phyloP scores from a whole-genome alignment of 306 rosid genomes.

The Quercus robur region DNA sequence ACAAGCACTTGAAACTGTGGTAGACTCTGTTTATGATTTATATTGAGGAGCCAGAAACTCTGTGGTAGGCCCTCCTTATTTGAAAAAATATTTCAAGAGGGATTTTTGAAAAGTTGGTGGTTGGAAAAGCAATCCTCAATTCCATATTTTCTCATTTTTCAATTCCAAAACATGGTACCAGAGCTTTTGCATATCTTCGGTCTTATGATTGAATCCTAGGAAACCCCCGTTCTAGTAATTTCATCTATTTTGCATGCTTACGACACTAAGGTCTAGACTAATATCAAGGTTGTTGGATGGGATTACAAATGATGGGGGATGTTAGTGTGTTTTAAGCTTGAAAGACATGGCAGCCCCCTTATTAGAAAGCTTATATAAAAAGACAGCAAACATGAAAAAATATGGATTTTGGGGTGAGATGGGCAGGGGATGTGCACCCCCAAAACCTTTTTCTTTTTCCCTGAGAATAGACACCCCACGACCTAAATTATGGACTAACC shows the following conservation, averaged over 20 bases:
- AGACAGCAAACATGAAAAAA: no score
- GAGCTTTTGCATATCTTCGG: background rate
- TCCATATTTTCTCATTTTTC: no score
- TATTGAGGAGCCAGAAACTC: no score
- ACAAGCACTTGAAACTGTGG: no score
- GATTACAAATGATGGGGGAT: background rate
- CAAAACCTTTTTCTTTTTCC: no score
- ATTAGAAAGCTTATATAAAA: no score
- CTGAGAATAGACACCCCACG: no score
- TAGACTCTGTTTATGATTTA: background rate
- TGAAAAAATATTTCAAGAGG: background rate
- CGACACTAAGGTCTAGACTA: background rate
- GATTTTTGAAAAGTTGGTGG: background rate
- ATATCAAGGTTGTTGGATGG: background rate
- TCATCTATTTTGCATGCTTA: background rate
- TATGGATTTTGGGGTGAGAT: no score
- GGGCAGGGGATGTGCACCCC: no score
- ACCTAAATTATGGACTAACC: no score
- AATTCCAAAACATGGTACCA: background rate
- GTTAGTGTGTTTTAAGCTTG: background rate
- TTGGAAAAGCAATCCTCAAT: background rate
- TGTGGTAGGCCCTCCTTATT: background rate
- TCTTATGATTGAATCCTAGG: background rate
- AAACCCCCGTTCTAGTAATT: background rate
- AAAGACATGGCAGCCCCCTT: background rate